Percentiles rank a stretch among this genome's conserved stretches.
These are phyloP conservation scores for Escallonia herrerae DNA, from an alignment of 129 eudicot species.

Conservation along the genomic window DNA sequence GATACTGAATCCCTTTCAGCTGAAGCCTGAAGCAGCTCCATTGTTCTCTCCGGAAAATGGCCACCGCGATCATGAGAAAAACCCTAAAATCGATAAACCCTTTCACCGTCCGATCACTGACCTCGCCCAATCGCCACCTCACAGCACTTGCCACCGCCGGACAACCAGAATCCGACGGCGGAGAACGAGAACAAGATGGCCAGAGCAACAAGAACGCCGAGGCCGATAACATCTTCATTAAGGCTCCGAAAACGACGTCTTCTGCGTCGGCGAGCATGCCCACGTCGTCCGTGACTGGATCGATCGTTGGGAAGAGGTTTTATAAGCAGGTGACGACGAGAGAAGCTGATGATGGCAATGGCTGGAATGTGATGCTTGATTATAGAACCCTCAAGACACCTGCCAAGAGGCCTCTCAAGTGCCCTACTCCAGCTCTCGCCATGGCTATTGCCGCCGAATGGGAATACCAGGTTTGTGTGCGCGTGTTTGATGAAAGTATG, in stretches of 20 bases:
- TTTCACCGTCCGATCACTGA: constrained; percentile 25
- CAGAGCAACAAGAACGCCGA: neutral
- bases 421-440: constrained; percentile 67
- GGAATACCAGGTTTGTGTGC: constrained; percentile 67
- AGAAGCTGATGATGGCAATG: constrained; percentile 70
- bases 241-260: constrained; percentile 32
- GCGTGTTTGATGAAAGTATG: neutral
- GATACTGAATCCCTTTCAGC: neutral
- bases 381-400: constrained; percentile 92
- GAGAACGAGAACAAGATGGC: constrained; percentile 21
- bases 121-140: constrained; percentile 25
- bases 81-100: constrained; percentile 44
- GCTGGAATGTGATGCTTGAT: constrained; percentile 93
- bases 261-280: constrained; percentile 82
- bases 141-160: constrained; percentile 34
- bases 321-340: constrained; percentile 79
- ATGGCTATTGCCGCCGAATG: constrained; percentile 94
- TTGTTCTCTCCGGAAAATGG: constrained; percentile 19
- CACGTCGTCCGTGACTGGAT: constrained; percentile 97
- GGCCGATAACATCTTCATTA: constrained; percentile 35
- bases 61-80: constrained; percentile 28
- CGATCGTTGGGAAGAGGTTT: constrained; percentile 85
- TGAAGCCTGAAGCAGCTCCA: neutral
- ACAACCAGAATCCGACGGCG: constrained; percentile 20
- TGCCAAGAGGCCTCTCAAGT: constrained; percentile 65